Percentiles rank a stretch among this genome's conserved stretches.
Conservation (phyloP, 2,329 filamentous ascomycete species). For the Clarireedia homoeocarpa region DNA sequence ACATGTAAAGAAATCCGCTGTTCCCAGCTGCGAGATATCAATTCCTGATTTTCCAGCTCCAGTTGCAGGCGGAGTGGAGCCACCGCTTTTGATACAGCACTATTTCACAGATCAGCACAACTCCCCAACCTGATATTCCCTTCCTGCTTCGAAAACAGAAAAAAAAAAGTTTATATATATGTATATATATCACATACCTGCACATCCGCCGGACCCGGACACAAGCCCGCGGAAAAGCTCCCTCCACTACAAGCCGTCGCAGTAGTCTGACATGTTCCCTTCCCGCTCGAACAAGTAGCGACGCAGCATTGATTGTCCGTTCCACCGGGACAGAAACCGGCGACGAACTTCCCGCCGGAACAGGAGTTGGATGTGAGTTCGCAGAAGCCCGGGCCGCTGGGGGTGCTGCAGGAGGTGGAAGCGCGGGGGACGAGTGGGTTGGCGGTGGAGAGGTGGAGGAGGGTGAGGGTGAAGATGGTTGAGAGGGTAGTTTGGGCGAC, state of each 20-base stretch:
- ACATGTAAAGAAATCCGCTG: conserved; percentile 13
- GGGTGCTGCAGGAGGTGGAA: conserved; percentile 11
- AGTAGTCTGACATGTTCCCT: conserved; percentile 14
- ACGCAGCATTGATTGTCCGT: conserved; percentile 18
- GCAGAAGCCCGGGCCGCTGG: conserved; percentile 13
- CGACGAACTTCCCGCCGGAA: conserved; percentile 4
- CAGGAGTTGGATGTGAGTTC: conserved; percentile 13
- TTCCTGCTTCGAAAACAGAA: not conserved
- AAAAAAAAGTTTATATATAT: not conserved
- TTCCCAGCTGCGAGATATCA: conserved; percentile 13
- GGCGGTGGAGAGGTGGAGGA: not conserved
- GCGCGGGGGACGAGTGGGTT: conserved; percentile 8
- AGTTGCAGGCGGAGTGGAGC: not conserved
- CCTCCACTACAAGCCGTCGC: conserved; percentile 12
- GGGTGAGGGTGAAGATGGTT: not conserved
- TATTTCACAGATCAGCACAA: not conserved
- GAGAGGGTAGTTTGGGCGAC: not conserved
- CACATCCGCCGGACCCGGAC: conserved; percentile 15
- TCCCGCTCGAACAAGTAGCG: conserved; percentile 11
- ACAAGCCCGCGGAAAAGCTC: conserved; percentile 11
- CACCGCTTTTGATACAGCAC: conserved; percentile 14
- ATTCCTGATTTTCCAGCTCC: conserved; percentile 7
- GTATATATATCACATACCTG: not conserved
- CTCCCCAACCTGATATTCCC: not conserved
- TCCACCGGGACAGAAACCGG: conserved; percentile 15